phyloP scores from a whole-genome alignment of 768 basidiomycete genomes.

The Amanita thiersii region DNA sequence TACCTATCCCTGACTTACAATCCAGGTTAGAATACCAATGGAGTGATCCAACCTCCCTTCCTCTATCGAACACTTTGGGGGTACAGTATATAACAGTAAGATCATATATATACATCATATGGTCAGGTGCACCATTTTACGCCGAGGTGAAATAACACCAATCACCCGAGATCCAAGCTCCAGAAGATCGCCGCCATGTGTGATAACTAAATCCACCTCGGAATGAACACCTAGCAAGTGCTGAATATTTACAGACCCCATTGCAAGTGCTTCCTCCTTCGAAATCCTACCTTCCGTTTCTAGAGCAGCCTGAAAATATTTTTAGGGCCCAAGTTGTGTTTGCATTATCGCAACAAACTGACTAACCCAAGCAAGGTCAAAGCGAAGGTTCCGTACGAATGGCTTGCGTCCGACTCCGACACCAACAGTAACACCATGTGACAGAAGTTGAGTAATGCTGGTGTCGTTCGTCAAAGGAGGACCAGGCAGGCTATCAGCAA shows the following conservation, averaged over 20 bases:
- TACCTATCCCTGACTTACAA: no score
- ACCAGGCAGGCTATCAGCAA: constrained; percentile 44
- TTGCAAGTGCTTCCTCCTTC: constrained; percentile 33
- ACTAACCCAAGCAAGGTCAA: constrained; percentile 77
- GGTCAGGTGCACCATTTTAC: constrained; percentile 29
- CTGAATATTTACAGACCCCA: constrained; percentile 40
- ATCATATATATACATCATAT: background rate
- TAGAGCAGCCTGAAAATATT: constrained; percentile 29
- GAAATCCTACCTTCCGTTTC: constrained; percentile 32
- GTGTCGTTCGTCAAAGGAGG: constrained; percentile 56
- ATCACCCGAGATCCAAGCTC: constrained; percentile 39
- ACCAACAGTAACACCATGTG: constrained; percentile 66
- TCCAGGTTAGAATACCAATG: no score
- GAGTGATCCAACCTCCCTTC: no score
- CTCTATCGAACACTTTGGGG: no score
- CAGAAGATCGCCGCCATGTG: constrained; percentile 43
- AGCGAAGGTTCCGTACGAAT: constrained; percentile 68
- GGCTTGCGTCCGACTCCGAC: constrained; percentile 57
- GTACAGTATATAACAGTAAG: no score
- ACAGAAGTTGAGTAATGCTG: constrained; percentile 50
- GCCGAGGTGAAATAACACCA: constrained; percentile 43
- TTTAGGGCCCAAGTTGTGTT: no score
- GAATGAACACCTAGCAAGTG: constrained; percentile 28
- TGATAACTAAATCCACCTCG: constrained; percentile 49
- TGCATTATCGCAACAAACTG: background rate